Conservation (phyloP, 208 protist genomes). For the Crithidia mellificae region DNA sequence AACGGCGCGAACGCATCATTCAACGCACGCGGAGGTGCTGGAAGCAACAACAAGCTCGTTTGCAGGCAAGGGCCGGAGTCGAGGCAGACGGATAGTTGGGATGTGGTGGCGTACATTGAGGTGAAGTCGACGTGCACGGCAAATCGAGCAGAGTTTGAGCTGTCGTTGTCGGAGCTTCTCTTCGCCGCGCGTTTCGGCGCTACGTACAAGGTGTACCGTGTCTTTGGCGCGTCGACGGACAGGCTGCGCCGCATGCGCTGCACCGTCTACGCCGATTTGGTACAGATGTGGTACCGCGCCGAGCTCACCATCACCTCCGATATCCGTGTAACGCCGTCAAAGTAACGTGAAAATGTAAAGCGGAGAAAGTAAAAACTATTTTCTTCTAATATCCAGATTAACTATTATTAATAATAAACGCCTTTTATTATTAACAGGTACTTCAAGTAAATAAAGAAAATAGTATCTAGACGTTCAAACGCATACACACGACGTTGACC, state of each 20-base stretch:
- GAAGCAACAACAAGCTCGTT: background rate
- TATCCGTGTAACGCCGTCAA: constrained; percentile 62
- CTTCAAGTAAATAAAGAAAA: no score
- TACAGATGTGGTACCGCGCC: constrained; percentile 65
- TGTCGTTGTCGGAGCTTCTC: constrained; percentile 78
- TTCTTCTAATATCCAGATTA: background rate
- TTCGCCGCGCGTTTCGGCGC: constrained; percentile 76
- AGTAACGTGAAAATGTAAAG: constrained; percentile 1
- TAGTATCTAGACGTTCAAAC: no score
- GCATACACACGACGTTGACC: no score
- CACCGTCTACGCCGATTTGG: constrained; percentile 54
- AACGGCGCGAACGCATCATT: no score
- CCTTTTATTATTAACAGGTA: no score
- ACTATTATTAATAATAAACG: constrained; percentile 5
- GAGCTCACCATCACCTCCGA: constrained; percentile 71
- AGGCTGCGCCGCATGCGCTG: constrained; percentile 48
- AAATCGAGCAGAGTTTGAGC: constrained; percentile 70
- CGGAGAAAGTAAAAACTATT: no score
- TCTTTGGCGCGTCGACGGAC: constrained; percentile 71
- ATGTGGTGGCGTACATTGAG: constrained; percentile 72
- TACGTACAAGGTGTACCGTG: constrained; percentile 73
- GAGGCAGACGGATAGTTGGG: background rate
- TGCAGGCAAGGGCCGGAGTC: background rate
- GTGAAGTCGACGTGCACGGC: constrained; percentile 80
- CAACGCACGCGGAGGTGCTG: background rate